A percentile compares a stretch with the other conserved stretches of the same genome.
Evolutionary conservation across 116 monocot genomes (phyloP).

Genomic region (Phalaenopsis hybrid): DNA sequence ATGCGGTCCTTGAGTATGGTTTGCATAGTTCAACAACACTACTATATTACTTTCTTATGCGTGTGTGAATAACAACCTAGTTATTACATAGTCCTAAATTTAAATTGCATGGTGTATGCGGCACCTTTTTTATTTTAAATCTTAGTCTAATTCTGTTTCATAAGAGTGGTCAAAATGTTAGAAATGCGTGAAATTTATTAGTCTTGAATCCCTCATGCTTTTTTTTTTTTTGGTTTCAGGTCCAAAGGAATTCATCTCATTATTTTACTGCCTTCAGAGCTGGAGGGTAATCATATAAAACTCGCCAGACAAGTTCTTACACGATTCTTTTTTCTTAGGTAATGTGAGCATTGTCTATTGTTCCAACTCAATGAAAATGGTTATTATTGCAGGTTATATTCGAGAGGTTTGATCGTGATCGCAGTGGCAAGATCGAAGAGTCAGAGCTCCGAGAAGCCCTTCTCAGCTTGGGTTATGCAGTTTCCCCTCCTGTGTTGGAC

Average conservation of each 20-base stretch:
- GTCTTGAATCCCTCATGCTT: background rate
- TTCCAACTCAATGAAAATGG: background rate
- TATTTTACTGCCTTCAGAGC: constrained; percentile 92
- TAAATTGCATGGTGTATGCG: no score
- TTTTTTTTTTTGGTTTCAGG: constrained; percentile 29
- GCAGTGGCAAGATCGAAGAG: constrained; percentile 65
- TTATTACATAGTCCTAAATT: no score
- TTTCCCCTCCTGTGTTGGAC: constrained; percentile 57
- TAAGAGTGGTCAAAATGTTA: no score
- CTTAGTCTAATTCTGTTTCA: no score
- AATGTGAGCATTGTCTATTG: background rate
- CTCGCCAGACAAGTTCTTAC: background rate
- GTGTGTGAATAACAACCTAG: no score
- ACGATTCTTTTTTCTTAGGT: background rate
- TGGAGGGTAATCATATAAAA: constrained; percentile 63
- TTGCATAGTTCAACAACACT: no score
- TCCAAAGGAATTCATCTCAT: constrained; percentile 78
- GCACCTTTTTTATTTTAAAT: no score
- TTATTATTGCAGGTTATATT: constrained; percentile 29
- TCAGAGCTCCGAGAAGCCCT: constrained; percentile 61
- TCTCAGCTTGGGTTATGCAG: constrained; percentile 61
- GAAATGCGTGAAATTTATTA: no score
- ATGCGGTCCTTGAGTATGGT: no score
- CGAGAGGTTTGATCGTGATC: constrained; percentile 63
- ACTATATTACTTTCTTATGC: no score